These are phyloP conservation scores for Lepraria neglecta DNA, from an alignment of 495 filamentous ascomycete genomes.

Conservation along the genomic window DNA sequence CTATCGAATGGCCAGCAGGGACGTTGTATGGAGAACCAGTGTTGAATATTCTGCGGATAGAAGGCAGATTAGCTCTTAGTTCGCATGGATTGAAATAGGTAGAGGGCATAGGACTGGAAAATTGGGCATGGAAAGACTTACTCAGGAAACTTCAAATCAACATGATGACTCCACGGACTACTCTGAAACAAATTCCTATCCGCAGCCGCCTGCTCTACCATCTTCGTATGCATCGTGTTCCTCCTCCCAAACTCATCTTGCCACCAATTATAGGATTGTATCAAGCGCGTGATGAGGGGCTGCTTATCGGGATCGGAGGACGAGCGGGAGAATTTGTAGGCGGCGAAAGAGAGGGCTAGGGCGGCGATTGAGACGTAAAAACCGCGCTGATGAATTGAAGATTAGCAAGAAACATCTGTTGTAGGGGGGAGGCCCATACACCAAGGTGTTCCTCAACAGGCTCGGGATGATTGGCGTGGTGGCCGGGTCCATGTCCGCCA, in stretches of 20 bases:
- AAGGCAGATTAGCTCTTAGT: background rate
- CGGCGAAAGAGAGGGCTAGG: slow-evolving; percentile 49
- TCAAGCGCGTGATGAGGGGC: slow-evolving; percentile 51
- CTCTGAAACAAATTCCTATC: slow-evolving; percentile 62
- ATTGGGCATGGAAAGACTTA: slow-evolving; percentile 36
- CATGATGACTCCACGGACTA: slow-evolving; percentile 39
- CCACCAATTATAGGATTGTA: slow-evolving; percentile 47
- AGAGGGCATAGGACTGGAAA: too few species aligned
- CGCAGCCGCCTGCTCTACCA: slow-evolving; percentile 62
- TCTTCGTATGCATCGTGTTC: slow-evolving; percentile 56
- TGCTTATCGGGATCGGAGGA: slow-evolving; percentile 32
- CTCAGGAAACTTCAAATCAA: slow-evolving; percentile 62
- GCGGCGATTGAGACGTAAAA: slow-evolving; percentile 61
- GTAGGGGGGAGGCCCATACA: slow-evolving; percentile 41
- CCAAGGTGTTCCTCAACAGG: slow-evolving; percentile 59
- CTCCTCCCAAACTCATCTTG: slow-evolving; percentile 49
- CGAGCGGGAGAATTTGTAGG: slow-evolving; percentile 49
- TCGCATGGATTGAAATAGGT: too few species aligned
- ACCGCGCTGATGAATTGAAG: slow-evolving; percentile 41
- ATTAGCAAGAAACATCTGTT: background rate
- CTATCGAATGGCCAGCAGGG: slow-evolving; percentile 51
- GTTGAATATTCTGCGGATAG: slow-evolving; percentile 51
- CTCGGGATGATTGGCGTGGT: slow-evolving; percentile 37
- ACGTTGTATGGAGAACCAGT: slow-evolving; percentile 57
- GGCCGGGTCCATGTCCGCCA: slow-evolving; percentile 20